These are phyloP conservation scores for Exserohilum rostratum DNA, from an alignment of 2,329 filamentous ascomycete genomes.

Conservation along the genomic window DNA sequence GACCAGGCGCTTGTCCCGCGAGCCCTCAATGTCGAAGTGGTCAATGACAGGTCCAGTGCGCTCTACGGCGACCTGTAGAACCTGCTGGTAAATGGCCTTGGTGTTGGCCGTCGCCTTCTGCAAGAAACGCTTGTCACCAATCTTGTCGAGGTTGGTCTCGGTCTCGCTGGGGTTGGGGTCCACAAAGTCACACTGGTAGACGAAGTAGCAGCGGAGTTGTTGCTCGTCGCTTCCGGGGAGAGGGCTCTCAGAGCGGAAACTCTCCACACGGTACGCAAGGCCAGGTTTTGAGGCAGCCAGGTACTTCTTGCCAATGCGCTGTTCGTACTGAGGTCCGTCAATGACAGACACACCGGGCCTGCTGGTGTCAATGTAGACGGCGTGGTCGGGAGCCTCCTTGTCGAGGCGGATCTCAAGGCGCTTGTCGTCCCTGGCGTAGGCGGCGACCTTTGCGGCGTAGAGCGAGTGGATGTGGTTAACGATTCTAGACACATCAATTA, in stretches of 20 bases:
- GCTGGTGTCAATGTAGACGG: slow-evolving; percentile 98
- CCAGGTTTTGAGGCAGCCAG: slow-evolving; percentile 75
- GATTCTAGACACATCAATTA: slow-evolving; percentile 58
- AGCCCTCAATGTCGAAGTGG: slow-evolving; percentile 92
- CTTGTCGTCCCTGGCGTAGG: slow-evolving; percentile 91
- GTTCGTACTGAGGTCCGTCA: slow-evolving; percentile 87
- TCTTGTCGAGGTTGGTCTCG: slow-evolving; percentile 88
- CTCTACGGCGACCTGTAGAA: slow-evolving; percentile 82
- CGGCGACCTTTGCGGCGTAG: slow-evolving; percentile 95
- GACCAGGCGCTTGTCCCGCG: slow-evolving; percentile 90
- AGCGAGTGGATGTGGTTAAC: slow-evolving; percentile 94
- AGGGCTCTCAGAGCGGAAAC: slow-evolving; percentile 87
- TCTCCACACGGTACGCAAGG: slow-evolving; percentile 90
- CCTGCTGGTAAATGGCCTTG: slow-evolving; percentile 92
- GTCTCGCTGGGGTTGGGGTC: slow-evolving; percentile 72
- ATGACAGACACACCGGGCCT: slow-evolving; percentile 80
- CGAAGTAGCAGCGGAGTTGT: slow-evolving; percentile 95
- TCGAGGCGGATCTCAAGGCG: slow-evolving; percentile 92
- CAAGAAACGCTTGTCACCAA: slow-evolving; percentile 91
- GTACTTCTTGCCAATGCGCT: slow-evolving; percentile 93
- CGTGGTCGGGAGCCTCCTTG: slow-evolving; percentile 93
- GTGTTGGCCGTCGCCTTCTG: slow-evolving; percentile 97
- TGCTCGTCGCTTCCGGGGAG: slow-evolving; percentile 77
- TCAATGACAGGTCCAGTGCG: slow-evolving; percentile 95
- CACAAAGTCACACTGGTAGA: slow-evolving; percentile 93